phyloP scores from a whole-genome alignment of 1,139 yeast species.

The Sugiyamaella xylanicola region DNA sequence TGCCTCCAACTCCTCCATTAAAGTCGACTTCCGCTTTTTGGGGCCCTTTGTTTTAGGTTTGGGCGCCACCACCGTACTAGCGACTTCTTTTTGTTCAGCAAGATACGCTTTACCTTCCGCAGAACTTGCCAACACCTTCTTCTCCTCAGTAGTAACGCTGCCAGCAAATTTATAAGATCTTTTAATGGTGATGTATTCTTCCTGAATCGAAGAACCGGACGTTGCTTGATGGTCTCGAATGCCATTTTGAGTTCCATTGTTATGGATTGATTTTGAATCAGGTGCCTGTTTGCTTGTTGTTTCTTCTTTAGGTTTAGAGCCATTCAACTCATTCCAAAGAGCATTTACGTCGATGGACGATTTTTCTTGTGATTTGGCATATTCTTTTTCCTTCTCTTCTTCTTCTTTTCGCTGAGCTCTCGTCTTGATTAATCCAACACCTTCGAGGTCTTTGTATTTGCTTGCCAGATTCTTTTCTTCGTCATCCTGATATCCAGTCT shows the following conservation, averaged over 20 bases:
- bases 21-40: conserved; percentile 67
- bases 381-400: conserved; percentile 37
- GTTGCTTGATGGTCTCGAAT: background rate
- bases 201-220: conserved; percentile 22
- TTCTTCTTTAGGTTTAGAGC: conserved; percentile 5
- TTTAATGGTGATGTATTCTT: conserved; percentile 66
- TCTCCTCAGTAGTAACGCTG: conserved; percentile 71
- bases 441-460: conserved; percentile 50
- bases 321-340: conserved; percentile 56
- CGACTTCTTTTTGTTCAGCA: conserved; percentile 32
- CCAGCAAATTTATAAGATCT: conserved; percentile 91
- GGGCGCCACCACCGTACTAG: conserved; percentile 19
- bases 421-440: conserved; percentile 57
- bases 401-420: conserved; percentile 55
- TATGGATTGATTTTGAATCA: background rate
- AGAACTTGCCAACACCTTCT: conserved; percentile 70
- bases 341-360: conserved; percentile 51
- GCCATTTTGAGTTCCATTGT: background rate
- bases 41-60: conserved; percentile 21
- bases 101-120: conserved; percentile 87
- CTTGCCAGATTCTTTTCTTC: conserved; percentile 40
- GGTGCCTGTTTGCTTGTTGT: too few species aligned
- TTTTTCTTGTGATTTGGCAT: conserved; percentile 34
- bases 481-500: conserved; percentile 33
- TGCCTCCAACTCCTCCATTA: conserved; percentile 69